Evolutionary conservation across 2,329 filamentous ascomycete species (phyloP).

Genomic region (Pseudogymnoascus sp.): DNA sequence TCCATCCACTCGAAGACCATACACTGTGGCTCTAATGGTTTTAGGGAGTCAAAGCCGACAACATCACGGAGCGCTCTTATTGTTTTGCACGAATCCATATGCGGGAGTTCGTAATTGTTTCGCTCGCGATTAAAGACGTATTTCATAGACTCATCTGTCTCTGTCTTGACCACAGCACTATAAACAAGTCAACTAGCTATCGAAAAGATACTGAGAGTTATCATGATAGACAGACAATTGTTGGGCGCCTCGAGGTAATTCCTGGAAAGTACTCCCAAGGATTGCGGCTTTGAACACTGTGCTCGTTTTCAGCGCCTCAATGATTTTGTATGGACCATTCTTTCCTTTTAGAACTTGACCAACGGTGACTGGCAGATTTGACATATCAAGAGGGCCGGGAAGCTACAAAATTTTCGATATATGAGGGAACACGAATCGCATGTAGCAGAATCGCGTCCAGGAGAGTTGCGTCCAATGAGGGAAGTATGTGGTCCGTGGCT

Average conservation of each 20-base stretch:
- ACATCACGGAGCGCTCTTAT: conserved; percentile 19
- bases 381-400: background rate
- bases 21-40: conserved; percentile 12
- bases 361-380: background rate
- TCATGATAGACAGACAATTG: background rate
- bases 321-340: background rate
- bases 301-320: background rate
- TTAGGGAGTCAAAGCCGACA: background rate
- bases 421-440: background rate
- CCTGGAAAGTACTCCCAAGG: background rate
- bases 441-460: too few relatives aligned
- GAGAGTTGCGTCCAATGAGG: too few relatives aligned
- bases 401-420: background rate
- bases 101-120: conserved; percentile 16
- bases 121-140: conserved; percentile 17
- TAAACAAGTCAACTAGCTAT: conserved; percentile 11
- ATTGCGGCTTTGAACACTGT: conserved; percentile 9
- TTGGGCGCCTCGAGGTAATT: background rate
- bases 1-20: conserved; percentile 25
- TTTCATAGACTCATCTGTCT: conserved; percentile 10
- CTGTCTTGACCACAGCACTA: conserved; percentile 19
- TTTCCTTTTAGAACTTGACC: conserved; percentile 3
- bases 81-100: conserved; percentile 16
- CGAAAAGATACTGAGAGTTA: background rate
- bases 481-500: too few relatives aligned